Evolutionary conservation across 805 yeast species (phyloP).

Genomic region (Saitoella complicata): DNA sequence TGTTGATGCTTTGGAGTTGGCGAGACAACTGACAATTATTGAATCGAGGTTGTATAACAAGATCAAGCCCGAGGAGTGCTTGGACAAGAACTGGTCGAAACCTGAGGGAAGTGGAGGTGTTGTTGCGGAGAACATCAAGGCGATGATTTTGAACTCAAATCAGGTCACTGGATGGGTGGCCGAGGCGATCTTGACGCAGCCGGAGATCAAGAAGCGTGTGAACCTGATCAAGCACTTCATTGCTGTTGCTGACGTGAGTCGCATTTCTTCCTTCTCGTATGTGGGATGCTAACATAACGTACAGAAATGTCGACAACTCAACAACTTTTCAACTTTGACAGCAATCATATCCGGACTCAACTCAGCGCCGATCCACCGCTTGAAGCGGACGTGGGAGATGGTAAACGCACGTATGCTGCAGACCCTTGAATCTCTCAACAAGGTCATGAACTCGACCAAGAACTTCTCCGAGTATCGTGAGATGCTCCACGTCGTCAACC

Average conservation of each 20-base stretch:
- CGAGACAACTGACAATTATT: slow-evolving; percentile 64
- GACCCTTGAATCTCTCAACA: slow-evolving; percentile 52
- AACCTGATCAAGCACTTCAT: slow-evolving; percentile 56
- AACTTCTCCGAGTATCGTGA: slow-evolving; percentile 80
- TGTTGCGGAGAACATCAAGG: slow-evolving; percentile 24
- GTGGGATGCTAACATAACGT: background rate
- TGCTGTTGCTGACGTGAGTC: slow-evolving; percentile 45
- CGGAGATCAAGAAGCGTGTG: slow-evolving; percentile 53
- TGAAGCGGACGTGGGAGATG: slow-evolving; percentile 67
- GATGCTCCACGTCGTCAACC: slow-evolving; percentile 48
- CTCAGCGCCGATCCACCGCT: slow-evolving; percentile 73
- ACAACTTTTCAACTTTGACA: slow-evolving; percentile 84
- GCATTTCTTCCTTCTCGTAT: background rate
- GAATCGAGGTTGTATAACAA: slow-evolving; percentile 52
- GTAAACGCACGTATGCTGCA: slow-evolving; percentile 37
- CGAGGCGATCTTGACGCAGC: slow-evolving; percentile 48
- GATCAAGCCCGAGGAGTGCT: slow-evolving; percentile 51
- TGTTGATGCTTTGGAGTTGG: slow-evolving; percentile 57
- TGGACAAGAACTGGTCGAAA: slow-evolving; percentile 13
- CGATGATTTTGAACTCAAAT: slow-evolving; percentile 56
- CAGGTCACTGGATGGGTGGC: slow-evolving; percentile 70
- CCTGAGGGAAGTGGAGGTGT: background rate
- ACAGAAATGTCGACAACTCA: slow-evolving; percentile 42
- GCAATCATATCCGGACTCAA: slow-evolving; percentile 77
- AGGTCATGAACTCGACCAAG: slow-evolving; percentile 75